Evolutionary conservation across 257 asterid genomes (phyloP).

Genomic region (Osmanthus fragrans): DNA sequence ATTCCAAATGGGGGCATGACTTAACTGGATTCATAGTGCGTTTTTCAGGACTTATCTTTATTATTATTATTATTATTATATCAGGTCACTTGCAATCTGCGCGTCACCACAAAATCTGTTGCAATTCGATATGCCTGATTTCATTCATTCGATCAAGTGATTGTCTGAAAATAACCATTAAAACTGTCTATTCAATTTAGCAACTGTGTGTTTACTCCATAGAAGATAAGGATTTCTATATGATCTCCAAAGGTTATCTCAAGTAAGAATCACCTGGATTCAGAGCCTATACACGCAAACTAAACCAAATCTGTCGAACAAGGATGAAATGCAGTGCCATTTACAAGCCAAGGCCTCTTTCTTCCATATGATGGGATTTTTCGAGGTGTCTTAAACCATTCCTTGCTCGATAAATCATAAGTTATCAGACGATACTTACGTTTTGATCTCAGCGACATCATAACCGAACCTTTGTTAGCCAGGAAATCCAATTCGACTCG

Average conservation of each 20-base stretch:
- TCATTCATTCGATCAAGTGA: neutral
- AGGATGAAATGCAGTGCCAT: conserved; percentile 88
- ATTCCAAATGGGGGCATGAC: conserved; percentile 90
- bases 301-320: conserved; percentile 73
- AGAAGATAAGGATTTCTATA: neutral
- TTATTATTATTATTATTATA: too few species aligned
- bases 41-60: neutral
- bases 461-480: conserved; percentile 85
- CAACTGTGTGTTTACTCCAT: too few species aligned
- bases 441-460: conserved; percentile 81
- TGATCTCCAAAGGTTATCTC: neutral
- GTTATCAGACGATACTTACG: conserved; percentile 79
- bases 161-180: too few species aligned
- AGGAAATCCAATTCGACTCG: conserved; percentile 89
- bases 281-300: conserved; percentile 1
- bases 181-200: too few species aligned
- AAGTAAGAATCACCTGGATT: neutral
- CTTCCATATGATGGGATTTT: conserved; percentile 73
- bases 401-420: conserved; percentile 60
- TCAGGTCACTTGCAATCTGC: neutral
- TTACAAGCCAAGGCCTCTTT: conserved; percentile 80
- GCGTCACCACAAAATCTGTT: neutral
- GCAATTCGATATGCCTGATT: neutral
- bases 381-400: conserved; percentile 86
- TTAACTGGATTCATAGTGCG: conserved; percentile 27